These are phyloP conservation scores for Fusarium xyrophilum DNA, from an alignment of 2,329 filamentous ascomycete genomes.

Conservation along the genomic window DNA sequence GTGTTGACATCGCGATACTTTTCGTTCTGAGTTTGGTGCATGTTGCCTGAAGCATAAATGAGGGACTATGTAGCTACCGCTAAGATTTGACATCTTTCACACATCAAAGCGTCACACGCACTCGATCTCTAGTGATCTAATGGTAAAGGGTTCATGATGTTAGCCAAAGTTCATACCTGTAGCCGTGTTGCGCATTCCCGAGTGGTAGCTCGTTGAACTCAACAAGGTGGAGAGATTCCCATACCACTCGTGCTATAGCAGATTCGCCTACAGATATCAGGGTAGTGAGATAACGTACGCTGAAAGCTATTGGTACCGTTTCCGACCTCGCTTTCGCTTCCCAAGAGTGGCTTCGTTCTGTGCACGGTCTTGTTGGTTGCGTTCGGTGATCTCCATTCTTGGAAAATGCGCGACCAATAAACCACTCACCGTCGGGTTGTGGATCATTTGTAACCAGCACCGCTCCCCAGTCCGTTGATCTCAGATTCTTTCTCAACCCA, in stretches of 20 bases:
- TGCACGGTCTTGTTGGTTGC: neutral
- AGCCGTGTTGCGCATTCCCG: rapidly evolving
- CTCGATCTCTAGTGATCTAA: rapidly evolving
- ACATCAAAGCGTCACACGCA: rapidly evolving
- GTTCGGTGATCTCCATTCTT: neutral
- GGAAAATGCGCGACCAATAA: neutral
- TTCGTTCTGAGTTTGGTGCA: neutral
- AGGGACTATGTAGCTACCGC: rapidly evolving
- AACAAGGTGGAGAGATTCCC: neutral
- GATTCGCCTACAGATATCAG: rapidly evolving
- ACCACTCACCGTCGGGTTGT: neutral
- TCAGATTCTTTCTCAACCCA: neutral
- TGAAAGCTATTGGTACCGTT: neutral
- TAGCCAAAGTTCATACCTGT: rapidly evolving
- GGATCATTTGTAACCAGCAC: neutral
- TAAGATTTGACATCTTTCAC: rapidly evolving
- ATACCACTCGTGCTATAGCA: rapidly evolving
- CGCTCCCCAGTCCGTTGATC: neutral
- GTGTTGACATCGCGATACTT: neutral
- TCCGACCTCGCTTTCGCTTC: neutral
- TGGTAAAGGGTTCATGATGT: neutral
- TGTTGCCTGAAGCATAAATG: neutral
- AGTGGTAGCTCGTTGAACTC: neutral
- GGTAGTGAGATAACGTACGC: neutral
- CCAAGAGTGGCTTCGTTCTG: neutral